Evolutionary conservation across 164 flowering plant genomes (phyloP), one percentile per base, ranked within the genome.

Genomic region (Vitis cinerea): DNA sequence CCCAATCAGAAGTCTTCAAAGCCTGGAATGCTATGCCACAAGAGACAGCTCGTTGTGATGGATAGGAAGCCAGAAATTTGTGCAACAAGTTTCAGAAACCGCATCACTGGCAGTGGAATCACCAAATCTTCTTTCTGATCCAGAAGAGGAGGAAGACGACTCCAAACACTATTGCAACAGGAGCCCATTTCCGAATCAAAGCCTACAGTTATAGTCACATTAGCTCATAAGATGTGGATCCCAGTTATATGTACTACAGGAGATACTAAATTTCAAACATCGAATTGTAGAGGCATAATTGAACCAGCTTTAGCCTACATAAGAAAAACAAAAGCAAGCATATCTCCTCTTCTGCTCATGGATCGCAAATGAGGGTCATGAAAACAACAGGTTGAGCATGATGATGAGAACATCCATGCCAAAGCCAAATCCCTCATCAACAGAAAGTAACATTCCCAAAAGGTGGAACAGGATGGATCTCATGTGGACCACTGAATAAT

Each of bases 91-190:
- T 27, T 49, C 53, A 10, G 53, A 49, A 47, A 37, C 53, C 11
- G 2, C 10, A 3, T 6, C 3, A 48, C 14, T 10, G 59, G 66
- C 47, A 49, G 52, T n/a, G 30, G 69, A 27, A 73, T 88, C 83
- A 86, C 87, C 88, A 86, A 17, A 88, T 62, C 78, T 84, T 88
- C 56, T 73, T 78, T 73, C 79, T 84, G 71, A 84, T 79, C 89
- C 90, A 91, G 78, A 91, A 86, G 59, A 91, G 84, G 10, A 89
- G 83, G 70, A 89, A 53, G 68, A 89, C 97, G 23, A 89, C 81
- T 76, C 92, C 92, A 10, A 91, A 55, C 66, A 91, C 97, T 76
- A 91, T 85, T 10, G 92, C 94, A 61, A 89, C 91, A 55, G 97
- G 97, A 4, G 97, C 97, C 92, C 92, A 91, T 68, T 89, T 91